Conservation (phyloP, 2,329 filamentous ascomycete species). For the Podosphaera aphanis region DNA sequence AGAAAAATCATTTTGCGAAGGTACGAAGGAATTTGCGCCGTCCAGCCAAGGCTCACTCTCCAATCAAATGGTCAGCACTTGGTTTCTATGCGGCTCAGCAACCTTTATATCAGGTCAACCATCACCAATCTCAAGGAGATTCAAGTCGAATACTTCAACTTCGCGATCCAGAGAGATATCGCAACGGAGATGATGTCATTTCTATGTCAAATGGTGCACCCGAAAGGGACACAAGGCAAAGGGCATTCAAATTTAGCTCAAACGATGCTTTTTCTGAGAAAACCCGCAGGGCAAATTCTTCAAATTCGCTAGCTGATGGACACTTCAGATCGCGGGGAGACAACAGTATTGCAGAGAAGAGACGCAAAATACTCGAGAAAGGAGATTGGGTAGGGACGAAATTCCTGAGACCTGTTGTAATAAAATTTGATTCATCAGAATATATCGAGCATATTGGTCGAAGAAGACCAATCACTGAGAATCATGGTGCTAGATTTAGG, state of each 20-base stretch:
- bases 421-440: constrained; percentile 7
- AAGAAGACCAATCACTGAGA: constrained; percentile 9
- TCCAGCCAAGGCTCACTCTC: constrained; percentile 13
- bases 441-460: constrained; percentile 11
- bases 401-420: constrained; percentile 8
- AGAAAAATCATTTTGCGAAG: constrained; percentile 25
- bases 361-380: constrained; percentile 10
- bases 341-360: constrained; percentile 9
- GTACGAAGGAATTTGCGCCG: constrained; percentile 17
- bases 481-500: constrained; percentile 9
- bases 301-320: neutral
- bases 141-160: neutral
- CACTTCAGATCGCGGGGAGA: constrained; percentile 1
- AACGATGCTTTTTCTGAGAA: neutral
- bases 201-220: neutral
- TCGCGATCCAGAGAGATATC: neutral
- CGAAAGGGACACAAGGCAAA: neutral
- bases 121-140: neutral
- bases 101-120: neutral
- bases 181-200: neutral
- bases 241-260: neutral
- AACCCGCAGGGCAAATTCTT: no score
- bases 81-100: neutral
- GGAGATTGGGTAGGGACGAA: constrained; percentile 15
- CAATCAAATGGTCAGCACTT: constrained; percentile 8